phyloP scores from a whole-genome alignment of 257 asterid species.

The Solanum corneliomulleri region DNA sequence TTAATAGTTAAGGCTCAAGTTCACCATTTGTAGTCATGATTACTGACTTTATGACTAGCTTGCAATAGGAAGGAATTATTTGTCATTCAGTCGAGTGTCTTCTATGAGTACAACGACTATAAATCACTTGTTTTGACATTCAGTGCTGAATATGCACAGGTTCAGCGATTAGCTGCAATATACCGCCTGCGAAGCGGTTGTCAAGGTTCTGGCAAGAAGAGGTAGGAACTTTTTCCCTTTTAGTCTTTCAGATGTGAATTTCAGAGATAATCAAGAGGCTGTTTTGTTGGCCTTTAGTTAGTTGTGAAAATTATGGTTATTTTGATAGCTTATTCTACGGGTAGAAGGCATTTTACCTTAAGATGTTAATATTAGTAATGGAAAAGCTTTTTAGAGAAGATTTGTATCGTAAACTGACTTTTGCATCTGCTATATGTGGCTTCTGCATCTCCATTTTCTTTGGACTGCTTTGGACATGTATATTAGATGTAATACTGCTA shows the following conservation, averaged over 20 bases:
- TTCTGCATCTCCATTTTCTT: neutral
- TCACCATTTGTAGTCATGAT: neutral
- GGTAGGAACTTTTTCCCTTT: constrained; percentile 23
- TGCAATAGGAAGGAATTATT: neutral
- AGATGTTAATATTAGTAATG: neutral
- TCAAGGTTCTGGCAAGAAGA: constrained; percentile 88
- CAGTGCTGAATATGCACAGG: constrained; percentile 24
- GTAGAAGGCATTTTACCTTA: neutral
- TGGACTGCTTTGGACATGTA: neutral
- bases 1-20: neutral
- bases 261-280: neutral
- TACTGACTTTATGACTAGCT: neutral
- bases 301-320: neutral
- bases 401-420: neutral
- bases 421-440: neutral
- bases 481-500: neutral
- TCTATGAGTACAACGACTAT: neutral
- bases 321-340: neutral
- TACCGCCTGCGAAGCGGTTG: constrained; percentile 63
- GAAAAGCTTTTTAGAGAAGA: neutral
- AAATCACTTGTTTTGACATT: neutral
- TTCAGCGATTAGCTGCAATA: constrained; percentile 64
- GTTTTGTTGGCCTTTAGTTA: neutral
- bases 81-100: neutral
- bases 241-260: neutral